phyloP scores from a whole-genome alignment of 1,139 yeast genomes.

The Pichia cactophila region DNA sequence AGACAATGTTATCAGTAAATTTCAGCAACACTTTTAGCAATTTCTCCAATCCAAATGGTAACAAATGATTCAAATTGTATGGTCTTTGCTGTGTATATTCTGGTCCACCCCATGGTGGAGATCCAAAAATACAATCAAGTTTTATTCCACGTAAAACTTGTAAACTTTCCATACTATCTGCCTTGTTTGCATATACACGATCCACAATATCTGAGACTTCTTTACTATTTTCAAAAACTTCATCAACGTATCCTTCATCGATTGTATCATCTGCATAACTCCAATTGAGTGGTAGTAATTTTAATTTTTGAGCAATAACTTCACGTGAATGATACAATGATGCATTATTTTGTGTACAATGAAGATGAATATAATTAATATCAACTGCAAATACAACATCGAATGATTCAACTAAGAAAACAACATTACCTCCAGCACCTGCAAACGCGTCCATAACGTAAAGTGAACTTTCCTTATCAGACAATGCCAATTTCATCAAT shows the following conservation, averaged over 20 bases:
- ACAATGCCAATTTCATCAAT: slow-evolving; percentile 38
- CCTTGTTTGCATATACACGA: slow-evolving; percentile 17
- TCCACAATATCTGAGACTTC: slow-evolving; percentile 3
- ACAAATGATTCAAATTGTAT: slow-evolving; percentile 51
- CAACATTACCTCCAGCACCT: slow-evolving; percentile 94
- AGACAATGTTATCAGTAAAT: slow-evolving; percentile 47
- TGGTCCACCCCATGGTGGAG: slow-evolving; percentile 99
- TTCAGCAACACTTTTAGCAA: slow-evolving; percentile 37
- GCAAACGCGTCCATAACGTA: slow-evolving; percentile 66
- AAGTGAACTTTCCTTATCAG: slow-evolving; percentile 27
- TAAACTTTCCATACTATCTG: slow-evolving; percentile 15
- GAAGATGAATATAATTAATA: slow-evolving; percentile 47
- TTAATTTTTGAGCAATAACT: slow-evolving; percentile 38
- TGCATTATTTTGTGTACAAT: slow-evolving; percentile 69
- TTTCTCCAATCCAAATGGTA: slow-evolving; percentile 45
- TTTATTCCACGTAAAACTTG: slow-evolving; percentile 21
- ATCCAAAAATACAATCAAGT: slow-evolving; percentile 65
- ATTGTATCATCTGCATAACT: slow-evolving; percentile 24
- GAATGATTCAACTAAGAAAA: slow-evolving; percentile 65
- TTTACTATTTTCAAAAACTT: slow-evolving; percentile 18
- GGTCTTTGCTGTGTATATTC: slow-evolving; percentile 39
- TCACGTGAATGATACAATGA: slow-evolving; percentile 38
- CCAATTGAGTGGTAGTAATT: slow-evolving; percentile 53
- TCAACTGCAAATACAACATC: slow-evolving; percentile 63
- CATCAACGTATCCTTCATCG: slow-evolving; percentile 2